A percentile compares a stretch with the other conserved stretches of the same genome.
phyloP scores from a whole-genome alignment of 306 rosid species.

The Quercus mongolica region DNA sequence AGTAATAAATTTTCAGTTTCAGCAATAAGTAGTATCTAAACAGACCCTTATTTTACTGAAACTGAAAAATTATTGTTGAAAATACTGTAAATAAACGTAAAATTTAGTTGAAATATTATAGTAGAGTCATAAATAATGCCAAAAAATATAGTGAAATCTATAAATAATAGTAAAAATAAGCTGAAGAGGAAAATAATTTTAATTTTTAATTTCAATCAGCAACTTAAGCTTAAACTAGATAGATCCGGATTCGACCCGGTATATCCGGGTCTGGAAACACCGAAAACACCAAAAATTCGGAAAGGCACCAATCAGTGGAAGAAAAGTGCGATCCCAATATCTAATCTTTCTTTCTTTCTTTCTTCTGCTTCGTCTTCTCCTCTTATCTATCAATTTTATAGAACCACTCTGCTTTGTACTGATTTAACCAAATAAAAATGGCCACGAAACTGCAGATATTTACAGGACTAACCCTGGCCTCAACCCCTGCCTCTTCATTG shows the following conservation, averaged over 20 bases:
- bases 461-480: constrained; percentile 48
- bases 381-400: not conserved
- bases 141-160: too few species aligned
- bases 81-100: too few species aligned
- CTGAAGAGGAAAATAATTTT: too few species aligned
- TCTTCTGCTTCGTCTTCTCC: not conserved
- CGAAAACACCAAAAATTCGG: not conserved
- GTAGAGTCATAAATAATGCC: too few species aligned
- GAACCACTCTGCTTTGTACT: not conserved
- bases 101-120: too few species aligned
- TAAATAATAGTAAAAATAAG: too few species aligned
- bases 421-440: constrained; percentile 43
- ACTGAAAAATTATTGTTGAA: too few species aligned
- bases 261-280: not conserved
- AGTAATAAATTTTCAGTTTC: too few species aligned
- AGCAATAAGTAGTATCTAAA: too few species aligned
- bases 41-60: too few species aligned
- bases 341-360: not conserved
- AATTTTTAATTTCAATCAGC: too few species aligned
- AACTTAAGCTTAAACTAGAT: too few species aligned
- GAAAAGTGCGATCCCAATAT: not conserved
- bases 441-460: constrained; percentile 59
- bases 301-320: not conserved
- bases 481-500: constrained; percentile 38
- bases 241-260: not conserved